These are phyloP conservation scores for Hypomyces perniciosus DNA, from an alignment of 2,329 filamentous ascomycete genomes.

Conservation along the genomic window DNA sequence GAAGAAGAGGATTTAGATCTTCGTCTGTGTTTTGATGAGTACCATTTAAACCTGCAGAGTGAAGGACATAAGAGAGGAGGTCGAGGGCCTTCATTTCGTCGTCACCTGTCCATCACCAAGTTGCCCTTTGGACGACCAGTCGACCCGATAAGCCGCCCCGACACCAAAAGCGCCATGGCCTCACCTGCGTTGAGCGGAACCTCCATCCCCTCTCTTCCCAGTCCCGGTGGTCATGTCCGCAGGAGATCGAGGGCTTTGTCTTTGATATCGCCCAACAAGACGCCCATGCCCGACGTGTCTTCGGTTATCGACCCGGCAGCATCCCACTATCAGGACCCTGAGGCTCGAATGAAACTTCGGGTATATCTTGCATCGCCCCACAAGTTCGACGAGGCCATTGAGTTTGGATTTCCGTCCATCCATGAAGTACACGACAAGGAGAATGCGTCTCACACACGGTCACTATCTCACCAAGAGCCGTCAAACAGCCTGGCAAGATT, in stretches of 20 bases:
- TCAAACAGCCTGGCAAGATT: slow-evolving; percentile 43
- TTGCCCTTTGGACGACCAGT: slow-evolving; percentile 54
- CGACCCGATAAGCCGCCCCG: slow-evolving; percentile 43
- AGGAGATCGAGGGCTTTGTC: slow-evolving; percentile 51
- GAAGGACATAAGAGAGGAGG: slow-evolving; percentile 37
- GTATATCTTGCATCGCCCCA: slow-evolving; percentile 83
- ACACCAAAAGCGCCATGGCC: slow-evolving; percentile 34
- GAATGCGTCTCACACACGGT: slow-evolving; percentile 16
- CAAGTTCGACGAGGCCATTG: slow-evolving; percentile 91
- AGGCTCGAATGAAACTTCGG: slow-evolving; percentile 78
- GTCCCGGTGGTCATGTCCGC: slow-evolving; percentile 33
- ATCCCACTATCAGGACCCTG: slow-evolving; percentile 83
- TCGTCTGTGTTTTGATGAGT: slow-evolving; percentile 61
- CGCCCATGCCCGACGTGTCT: slow-evolving; percentile 23
- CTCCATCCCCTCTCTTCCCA: slow-evolving; percentile 17
- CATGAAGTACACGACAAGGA: slow-evolving; percentile 36
- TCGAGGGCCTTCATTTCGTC: slow-evolving; percentile 56
- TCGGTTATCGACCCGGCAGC: slow-evolving; percentile 59
- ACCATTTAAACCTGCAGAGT: slow-evolving; percentile 50
- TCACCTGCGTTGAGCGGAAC: slow-evolving; percentile 22
- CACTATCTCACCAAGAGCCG: slow-evolving; percentile 21
- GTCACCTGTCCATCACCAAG: slow-evolving; percentile 66
- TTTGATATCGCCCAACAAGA: slow-evolving; percentile 44
- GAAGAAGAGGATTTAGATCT: slow-evolving; percentile 66
- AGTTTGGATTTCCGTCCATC: slow-evolving; percentile 80